Evolutionary conservation across 2,329 filamentous ascomycete genomes (phyloP).

Genomic region (Calonectria multiphialidica): DNA sequence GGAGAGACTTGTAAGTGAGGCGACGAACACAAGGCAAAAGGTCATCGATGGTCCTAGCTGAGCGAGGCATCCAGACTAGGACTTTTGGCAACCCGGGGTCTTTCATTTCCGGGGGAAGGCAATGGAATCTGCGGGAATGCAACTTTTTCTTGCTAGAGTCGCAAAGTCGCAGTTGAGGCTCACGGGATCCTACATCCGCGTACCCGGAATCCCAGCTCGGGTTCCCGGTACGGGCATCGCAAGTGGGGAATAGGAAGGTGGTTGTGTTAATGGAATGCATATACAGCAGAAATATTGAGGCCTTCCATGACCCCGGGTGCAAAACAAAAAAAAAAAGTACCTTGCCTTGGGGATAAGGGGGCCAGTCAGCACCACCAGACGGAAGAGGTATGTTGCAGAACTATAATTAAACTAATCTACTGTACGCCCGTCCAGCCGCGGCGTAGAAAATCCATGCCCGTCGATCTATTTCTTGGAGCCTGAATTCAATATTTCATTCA

Average conservation of each 20-base stretch:
- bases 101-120: neutral
- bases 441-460: neutral
- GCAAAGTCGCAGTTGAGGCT: neutral
- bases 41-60: neutral
- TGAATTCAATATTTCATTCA: conserved; percentile 39
- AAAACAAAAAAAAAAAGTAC: neutral
- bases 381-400: neutral
- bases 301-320: neutral
- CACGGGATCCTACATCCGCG: neutral
- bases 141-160: neutral
- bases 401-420: neutral
- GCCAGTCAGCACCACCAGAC: neutral
- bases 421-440: neutral
- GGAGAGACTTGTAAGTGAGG: neutral
- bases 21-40: neutral
- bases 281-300: neutral
- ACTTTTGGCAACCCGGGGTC: neutral
- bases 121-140: neutral
- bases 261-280: neutral
- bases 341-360: neutral
- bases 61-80: neutral
- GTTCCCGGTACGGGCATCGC: neutral
- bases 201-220: neutral
- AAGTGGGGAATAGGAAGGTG: neutral
- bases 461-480: neutral